These are phyloP conservation scores for Linum usitatissimum DNA, from an alignment of 345 rosid species.

Conservation along the genomic window DNA sequence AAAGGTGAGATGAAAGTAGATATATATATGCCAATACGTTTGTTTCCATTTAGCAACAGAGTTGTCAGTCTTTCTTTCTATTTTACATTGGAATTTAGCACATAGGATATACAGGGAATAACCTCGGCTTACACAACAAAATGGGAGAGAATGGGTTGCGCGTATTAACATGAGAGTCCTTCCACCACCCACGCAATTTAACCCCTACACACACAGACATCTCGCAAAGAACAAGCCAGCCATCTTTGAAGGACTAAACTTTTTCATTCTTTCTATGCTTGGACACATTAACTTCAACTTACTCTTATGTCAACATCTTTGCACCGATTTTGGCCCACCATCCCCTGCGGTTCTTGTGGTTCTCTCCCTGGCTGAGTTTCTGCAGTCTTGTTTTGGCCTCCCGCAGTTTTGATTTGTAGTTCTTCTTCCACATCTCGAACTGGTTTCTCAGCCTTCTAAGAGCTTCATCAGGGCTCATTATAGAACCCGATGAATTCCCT, in stretches of 20 bases:
- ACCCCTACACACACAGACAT: background rate
- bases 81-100: background rate
- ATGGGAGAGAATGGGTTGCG: background rate
- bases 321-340: constrained; percentile 77
- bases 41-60: background rate
- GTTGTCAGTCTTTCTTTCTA: background rate
- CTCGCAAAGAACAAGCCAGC: background rate
- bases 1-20: background rate
- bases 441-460: constrained; percentile 47
- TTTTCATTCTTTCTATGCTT: background rate
- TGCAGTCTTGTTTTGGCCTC: constrained; percentile 57
- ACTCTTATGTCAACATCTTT: background rate
- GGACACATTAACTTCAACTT: background rate
- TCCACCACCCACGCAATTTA: background rate
- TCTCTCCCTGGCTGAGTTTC: constrained; percentile 37
- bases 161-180: background rate
- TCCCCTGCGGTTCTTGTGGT: constrained; percentile 45
- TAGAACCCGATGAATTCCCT: constrained; percentile 26
- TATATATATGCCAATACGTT: too few relatives aligned
- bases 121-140: background rate
- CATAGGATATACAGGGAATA: background rate
- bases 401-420: constrained; percentile 60
- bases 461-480: constrained; percentile 44
- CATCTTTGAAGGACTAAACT: background rate
- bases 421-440: constrained; percentile 86